Percentiles rank a stretch among this genome's conserved stretches.
Conservation (phyloP, 2,329 filamentous ascomycete species). For the Emmonsia crescens region DNA sequence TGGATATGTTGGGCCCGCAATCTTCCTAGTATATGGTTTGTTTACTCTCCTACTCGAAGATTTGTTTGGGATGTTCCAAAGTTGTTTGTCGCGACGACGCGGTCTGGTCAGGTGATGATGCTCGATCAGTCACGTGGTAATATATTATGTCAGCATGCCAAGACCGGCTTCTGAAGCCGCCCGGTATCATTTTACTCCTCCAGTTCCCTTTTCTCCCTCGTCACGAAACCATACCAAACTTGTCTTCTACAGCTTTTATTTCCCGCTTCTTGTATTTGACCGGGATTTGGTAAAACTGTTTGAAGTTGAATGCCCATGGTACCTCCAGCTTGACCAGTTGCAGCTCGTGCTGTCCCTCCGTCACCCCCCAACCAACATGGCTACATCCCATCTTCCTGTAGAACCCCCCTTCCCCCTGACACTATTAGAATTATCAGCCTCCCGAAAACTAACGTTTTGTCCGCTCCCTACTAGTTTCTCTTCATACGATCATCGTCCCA, state of each 20-base stretch:
- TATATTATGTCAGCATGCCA: not conserved
- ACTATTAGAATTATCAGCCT: not conserved
- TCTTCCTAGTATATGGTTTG: not conserved
- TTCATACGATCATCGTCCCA: conserved; percentile 8
- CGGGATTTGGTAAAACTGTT: not conserved
- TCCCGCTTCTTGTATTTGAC: not conserved
- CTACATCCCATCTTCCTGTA: conserved; percentile 6
- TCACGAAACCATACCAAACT: not conserved
- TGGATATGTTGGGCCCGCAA: not conserved
- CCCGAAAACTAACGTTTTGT: not conserved
- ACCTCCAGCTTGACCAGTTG: conserved; percentile 2
- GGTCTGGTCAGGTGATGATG: not conserved
- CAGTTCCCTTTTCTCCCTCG: not conserved
- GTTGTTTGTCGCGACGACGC: not conserved
- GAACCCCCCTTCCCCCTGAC: conserved; percentile 7
- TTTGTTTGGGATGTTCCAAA: not conserved
- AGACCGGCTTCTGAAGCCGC: not conserved
- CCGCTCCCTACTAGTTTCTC: not conserved
- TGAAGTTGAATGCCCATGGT: conserved; percentile 8
- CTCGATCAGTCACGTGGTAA: not conserved
- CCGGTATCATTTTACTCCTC: not conserved
- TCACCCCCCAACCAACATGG: conserved; percentile 5
- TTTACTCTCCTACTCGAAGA: not conserved
- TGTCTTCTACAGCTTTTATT: not conserved
- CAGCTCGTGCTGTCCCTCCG: conserved; percentile 11